Conservation (phyloP, 1,284 basidiomycete genomes). For the Vanrija humicola region DNA sequence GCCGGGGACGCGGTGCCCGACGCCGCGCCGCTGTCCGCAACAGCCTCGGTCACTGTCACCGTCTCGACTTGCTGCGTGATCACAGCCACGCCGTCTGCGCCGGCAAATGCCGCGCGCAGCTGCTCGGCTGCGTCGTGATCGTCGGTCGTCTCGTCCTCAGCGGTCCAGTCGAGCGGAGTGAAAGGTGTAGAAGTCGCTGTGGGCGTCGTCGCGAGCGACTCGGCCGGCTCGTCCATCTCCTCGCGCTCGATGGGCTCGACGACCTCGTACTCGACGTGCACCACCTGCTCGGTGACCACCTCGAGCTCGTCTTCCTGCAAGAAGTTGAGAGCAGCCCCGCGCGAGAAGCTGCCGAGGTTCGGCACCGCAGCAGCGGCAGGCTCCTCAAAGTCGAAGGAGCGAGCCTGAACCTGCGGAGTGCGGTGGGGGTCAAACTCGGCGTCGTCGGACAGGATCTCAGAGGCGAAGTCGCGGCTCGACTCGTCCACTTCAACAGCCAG, state of each 20-base stretch:
- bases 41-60: background rate
- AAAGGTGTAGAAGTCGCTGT: background rate
- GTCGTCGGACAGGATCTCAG: background rate
- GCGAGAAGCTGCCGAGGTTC: background rate
- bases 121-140: conserved; percentile 13
- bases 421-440: conserved; percentile 8
- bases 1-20: background rate
- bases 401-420: conserved; percentile 1
- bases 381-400: conserved; percentile 4
- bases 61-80: background rate
- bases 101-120: conserved; percentile 5
- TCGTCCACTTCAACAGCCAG: conserved; percentile 4
- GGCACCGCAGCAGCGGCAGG: background rate
- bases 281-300: conserved; percentile 11
- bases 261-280: conserved; percentile 24
- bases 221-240: background rate
- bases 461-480: conserved; percentile 1
- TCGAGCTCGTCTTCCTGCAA: conserved; percentile 44
- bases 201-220: conserved; percentile 1
- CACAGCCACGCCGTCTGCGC: background rate
- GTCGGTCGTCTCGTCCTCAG: conserved; percentile 22
- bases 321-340: conserved; percentile 34
- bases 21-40: background rate
- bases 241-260: conserved; percentile 7
- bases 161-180: conserved; percentile 27